Percentiles rank a stretch among this genome's conserved stretches.
Conservation (phyloP, 345 rosid genomes). For the Populus tremula region DNA sequence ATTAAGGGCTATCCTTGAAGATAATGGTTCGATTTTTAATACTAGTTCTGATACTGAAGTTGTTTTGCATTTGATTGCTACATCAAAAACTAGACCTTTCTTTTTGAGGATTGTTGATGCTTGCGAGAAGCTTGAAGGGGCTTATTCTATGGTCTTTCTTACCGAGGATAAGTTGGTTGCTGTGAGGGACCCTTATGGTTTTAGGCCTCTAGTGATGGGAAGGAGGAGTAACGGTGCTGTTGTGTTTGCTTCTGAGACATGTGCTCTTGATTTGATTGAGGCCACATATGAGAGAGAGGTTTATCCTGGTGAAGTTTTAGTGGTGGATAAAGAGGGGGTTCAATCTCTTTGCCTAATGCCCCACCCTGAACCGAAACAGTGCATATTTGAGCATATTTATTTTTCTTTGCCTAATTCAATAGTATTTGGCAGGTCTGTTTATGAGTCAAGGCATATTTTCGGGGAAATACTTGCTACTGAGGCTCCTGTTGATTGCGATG, state of each 20-base stretch:
- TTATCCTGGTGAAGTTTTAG: constrained; percentile 82
- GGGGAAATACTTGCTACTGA: constrained; percentile 84
- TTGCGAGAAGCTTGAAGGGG: constrained; percentile 80
- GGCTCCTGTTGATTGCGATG: constrained; percentile 82
- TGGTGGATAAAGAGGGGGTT: constrained; percentile 83
- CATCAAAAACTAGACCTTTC: constrained; percentile 85
- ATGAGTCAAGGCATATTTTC: constrained; percentile 61
- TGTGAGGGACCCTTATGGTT: constrained; percentile 83
- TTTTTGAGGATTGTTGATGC: constrained; percentile 89
- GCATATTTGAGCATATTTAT: constrained; percentile 93
- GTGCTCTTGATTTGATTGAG: constrained; percentile 96
- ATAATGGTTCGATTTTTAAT: constrained; percentile 84
- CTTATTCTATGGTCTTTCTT: constrained; percentile 90
- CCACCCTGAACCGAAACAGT: constrained; percentile 70
- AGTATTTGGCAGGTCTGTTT: constrained; percentile 85
- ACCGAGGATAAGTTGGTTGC: constrained; percentile 95
- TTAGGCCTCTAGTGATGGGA: constrained; percentile 94
- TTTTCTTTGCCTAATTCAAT: constrained; percentile 81
- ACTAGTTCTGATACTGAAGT: constrained; percentile 97
- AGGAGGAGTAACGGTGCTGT: constrained; percentile 91
- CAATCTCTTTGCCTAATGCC: constrained; percentile 73
- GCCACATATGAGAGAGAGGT: constrained; percentile 93
- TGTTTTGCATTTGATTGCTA: constrained; percentile 91
- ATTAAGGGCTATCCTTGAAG: constrained; percentile 71
- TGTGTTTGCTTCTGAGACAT: constrained; percentile 91